phyloP scores from a whole-genome alignment of 352 stramenopile species.

The Phytophthora vignae region DNA sequence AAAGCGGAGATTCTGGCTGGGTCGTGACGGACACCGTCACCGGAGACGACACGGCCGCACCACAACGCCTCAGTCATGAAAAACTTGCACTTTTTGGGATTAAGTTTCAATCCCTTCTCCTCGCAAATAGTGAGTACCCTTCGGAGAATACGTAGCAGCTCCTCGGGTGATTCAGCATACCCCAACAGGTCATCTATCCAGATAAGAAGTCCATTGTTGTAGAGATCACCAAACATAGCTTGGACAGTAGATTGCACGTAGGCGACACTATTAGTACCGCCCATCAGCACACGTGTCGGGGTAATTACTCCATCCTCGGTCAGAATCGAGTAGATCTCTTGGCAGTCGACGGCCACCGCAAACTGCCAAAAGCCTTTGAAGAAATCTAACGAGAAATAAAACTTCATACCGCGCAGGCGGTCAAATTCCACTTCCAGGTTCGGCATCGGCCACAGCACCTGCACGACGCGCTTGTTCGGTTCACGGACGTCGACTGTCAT shows the following conservation, averaged over 20 bases:
- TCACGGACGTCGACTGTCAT: background rate
- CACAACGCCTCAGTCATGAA: too few relatives aligned
- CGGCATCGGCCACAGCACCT: background rate
- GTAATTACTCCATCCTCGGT: slow-evolving; percentile 25
- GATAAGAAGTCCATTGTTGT: too few relatives aligned
- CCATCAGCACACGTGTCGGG: slow-evolving; percentile 14
- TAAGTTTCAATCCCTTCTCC: too few relatives aligned
- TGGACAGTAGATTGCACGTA: slow-evolving; percentile 23
- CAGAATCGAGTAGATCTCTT: slow-evolving; percentile 26
- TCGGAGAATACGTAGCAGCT: too few relatives aligned
- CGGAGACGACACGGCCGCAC: too few relatives aligned
- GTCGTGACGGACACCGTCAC: too few relatives aligned
- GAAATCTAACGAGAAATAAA: background rate
- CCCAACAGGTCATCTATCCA: too few relatives aligned
- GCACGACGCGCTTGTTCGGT: background rate
- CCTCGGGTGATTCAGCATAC: too few relatives aligned
- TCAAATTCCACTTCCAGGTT: background rate
- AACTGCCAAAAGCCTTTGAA: slow-evolving; percentile 35
- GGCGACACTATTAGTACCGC: slow-evolving; percentile 18
- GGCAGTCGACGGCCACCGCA: slow-evolving; percentile 1
- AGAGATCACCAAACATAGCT: slow-evolving; percentile 21
- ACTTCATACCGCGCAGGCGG: background rate
- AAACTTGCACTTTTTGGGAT: too few relatives aligned
- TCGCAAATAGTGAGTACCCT: too few relatives aligned
- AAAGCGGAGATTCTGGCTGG: too few relatives aligned